Evolutionary conservation across 1,139 yeast species (phyloP).

Genomic region (Scheffersomyces illinoinensis): DNA sequence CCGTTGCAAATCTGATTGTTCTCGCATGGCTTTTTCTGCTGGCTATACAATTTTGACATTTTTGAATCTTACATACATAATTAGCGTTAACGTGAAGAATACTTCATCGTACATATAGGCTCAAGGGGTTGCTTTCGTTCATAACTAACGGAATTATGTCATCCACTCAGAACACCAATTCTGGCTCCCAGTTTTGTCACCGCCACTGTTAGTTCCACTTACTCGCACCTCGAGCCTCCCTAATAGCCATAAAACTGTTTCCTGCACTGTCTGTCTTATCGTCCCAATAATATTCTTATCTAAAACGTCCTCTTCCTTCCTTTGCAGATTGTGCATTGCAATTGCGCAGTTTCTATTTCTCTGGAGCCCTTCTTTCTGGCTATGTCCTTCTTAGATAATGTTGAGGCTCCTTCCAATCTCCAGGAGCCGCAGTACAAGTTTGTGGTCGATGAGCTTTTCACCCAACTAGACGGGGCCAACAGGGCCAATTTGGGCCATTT

Average conservation of each 20-base stretch:
- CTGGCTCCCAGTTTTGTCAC: no score
- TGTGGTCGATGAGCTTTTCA: conserved; percentile 33
- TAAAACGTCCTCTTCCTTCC: background rate
- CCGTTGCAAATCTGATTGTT: no score
- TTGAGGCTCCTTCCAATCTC: conserved; percentile 9
- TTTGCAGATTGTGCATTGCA: background rate
- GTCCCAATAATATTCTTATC: background rate
- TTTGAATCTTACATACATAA: no score
- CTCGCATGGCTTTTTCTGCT: no score
- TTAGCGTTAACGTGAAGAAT: no score
- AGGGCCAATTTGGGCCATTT: conserved; percentile 28
- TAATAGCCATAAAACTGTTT: background rate
- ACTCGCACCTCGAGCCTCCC: no score
- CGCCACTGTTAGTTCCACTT: background rate
- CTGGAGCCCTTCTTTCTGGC: background rate
- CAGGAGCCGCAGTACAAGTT: conserved; percentile 24
- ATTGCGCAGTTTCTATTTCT: background rate
- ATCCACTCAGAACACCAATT: background rate
- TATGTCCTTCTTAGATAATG: conserved; percentile 13
- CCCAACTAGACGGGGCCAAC: conserved; percentile 32
- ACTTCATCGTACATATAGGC: background rate
- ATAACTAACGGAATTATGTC: background rate
- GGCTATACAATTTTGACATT: no score
- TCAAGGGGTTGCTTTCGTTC: background rate
- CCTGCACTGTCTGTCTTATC: background rate